Evolutionary conservation across 768 basidiomycete species (phyloP), one percentile per base, ranked within the genome.

Genomic region (Hericium alpestre): DNA sequence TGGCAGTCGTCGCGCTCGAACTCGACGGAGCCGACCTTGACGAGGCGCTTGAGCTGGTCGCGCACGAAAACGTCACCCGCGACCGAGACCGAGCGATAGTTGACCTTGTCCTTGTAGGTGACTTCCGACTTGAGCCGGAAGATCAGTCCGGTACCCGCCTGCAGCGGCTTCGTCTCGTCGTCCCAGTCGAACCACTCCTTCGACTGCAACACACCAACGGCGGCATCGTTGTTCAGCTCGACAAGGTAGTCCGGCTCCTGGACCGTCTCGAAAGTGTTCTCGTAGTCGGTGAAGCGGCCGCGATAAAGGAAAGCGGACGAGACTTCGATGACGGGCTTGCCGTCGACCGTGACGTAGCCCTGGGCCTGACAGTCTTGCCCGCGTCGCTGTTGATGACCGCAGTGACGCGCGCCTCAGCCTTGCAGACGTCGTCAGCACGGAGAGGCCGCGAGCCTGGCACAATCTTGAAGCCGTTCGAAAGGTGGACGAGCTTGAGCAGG

Each of bases 121-220:
- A 93, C 84, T 64, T 87, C 83, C 2, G 93, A 92, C 64, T 84
- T 82, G 60, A 88, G 77, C 60, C 89, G 88, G 90, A 98, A 96
- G 61, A 93, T 83, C 52, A 99, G 83, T 1, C 81, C 80, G 38
- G 86, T 86, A 22, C 94, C 93, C 8, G 87, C 80, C 46, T 81
- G 73, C 51, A 94, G 83, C 23, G 92, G 87, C 56, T 79, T 79
- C 6, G 82, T 74, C 47, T 90, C 83, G 65, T 95, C 86, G 53
- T 88, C 85, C 95, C 94, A 98, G 52, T 86, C 84, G 72, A 98
- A 93, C 96, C 96, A 99, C 67, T 95, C 90, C 75, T 99, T 99
- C 49, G 90, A 91, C 67, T 88, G 83, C 6, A 99, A 76, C 16
- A 98, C 91, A 43, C 92, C 94, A 61, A 97, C 85, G 37, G 79